phyloP scores from a whole-genome alignment of 179 eudicot genomes.

The Gypsophila paniculata region DNA sequence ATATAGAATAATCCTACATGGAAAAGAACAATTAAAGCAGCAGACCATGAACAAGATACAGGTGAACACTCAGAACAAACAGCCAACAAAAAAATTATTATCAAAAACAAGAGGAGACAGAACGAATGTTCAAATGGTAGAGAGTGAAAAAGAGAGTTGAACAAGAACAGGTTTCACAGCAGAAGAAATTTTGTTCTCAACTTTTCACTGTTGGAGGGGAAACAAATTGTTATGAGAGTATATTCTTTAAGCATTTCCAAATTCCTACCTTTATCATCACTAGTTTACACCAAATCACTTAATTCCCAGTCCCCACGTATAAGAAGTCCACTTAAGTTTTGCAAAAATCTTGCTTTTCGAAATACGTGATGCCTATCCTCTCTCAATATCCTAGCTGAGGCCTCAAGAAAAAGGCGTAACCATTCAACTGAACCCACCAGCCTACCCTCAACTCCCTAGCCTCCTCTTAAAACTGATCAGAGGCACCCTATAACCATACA shows the following conservation, averaged over 20 bases:
- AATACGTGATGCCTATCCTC: background rate
- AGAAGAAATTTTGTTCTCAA: background rate
- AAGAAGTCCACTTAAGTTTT: background rate
- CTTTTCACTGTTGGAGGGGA: background rate
- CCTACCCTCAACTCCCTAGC: background rate
- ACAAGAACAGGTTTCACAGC: background rate
- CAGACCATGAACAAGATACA: background rate
- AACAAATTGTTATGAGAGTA: background rate
- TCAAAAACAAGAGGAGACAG: background rate
- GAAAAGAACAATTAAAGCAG: constrained; percentile 9
- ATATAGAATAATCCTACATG: constrained; percentile 70
- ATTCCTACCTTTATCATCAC: background rate
- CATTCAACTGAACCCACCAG: background rate
- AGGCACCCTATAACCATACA: background rate
- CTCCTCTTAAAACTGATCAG: background rate
- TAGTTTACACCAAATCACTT: background rate
- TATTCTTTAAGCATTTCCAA: background rate
- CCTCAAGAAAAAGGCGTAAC: background rate
- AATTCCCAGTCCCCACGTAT: background rate
- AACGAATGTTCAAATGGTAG: background rate
- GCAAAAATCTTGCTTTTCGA: background rate
- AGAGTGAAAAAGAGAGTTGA: background rate
- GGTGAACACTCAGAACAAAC: constrained; percentile 13
- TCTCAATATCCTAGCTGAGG: background rate
- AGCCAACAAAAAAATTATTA: no score